Evolutionary conservation across 2,329 filamentous ascomycete genomes (phyloP), one percentile per base, ranked within the genome.

Genomic region (Fusarium sp.): DNA sequence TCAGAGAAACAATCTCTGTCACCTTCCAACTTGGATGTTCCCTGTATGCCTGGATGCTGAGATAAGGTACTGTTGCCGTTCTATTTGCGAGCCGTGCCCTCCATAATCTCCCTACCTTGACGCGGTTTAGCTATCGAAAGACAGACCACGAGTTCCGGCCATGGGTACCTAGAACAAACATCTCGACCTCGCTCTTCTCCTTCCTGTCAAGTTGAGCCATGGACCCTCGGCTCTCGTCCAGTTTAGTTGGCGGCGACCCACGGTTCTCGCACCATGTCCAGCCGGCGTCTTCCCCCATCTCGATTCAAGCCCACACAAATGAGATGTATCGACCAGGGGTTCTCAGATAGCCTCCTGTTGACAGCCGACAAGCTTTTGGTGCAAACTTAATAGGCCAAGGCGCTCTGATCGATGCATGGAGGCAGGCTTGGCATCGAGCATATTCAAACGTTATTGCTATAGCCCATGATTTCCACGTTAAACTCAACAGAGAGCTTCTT

Each of bases 31-130:
- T 32, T 34, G 32, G 31, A 61, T 42, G 53, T 41, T 35, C 41
- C 59, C 45, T 28, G 36, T 42, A 25, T 38, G 34, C 19, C 12
- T 31, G 29, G 29, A 29, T 29, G 28, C 40, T 34, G 56, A 51
- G 67, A 69, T 68, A 70, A 70, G 46, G 67, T 41, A 46, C 42
- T 39, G 41, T 47, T 34, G 29, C 43, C 42, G 29, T 48, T 50
- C 22, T 32, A 46, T 49, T 41, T 45, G 29, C 47, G 51, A 40
- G 42, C 43, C 13, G 41, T 46, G 58, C 45, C 62, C 58, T 62
- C 50, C 56, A 55, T 66, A 59, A 67, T 69, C 62, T 69, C 64
- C 50, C 57, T 48, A 64, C 62, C 36, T 32, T 36, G 34, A 42
- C 36, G 39, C 25, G 15, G 32, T 59, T 39, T 50, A 43, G 50